phyloP scores from a whole-genome alignment of 116 monocot species.

The Papilionanthe hybrid region DNA sequence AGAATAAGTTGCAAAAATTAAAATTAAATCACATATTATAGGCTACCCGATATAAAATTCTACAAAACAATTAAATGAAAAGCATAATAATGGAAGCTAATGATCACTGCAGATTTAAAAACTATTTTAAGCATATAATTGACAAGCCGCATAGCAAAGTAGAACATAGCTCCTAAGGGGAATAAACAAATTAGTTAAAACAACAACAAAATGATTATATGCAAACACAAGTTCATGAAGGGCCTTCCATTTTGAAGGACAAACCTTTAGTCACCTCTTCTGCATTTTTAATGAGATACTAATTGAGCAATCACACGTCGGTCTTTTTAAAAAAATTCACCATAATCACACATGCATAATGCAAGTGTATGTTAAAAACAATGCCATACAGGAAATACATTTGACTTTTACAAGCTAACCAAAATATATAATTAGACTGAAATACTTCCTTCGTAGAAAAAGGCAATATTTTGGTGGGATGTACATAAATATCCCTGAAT shows the following conservation, averaged over 20 bases:
- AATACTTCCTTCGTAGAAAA: no score
- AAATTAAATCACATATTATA: background rate
- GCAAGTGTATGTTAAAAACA: no score
- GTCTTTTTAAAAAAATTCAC: no score
- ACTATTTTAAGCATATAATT: background rate
- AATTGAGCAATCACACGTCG: no score
- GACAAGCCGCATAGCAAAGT: background rate
- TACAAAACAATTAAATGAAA: background rate
- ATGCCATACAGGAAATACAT: no score
- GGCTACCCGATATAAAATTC: background rate
- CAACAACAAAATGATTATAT: background rate
- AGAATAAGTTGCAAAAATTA: background rate
- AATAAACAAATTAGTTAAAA: conserved; percentile 1
- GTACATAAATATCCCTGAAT: no score
- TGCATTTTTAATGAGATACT: no score
- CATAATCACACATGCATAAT: no score
- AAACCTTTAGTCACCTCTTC: no score
- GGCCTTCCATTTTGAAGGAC: background rate
- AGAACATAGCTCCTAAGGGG: background rate
- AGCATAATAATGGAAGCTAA: background rate
- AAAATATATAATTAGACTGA: no score
- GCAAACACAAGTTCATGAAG: background rate
- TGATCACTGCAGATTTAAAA: background rate
- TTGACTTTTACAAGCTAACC: no score
- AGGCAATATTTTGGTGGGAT: no score